Base-by-base conservation (phyloP, 495 filamentous ascomycete genomes). In the Penicillium arizonense region DNA sequence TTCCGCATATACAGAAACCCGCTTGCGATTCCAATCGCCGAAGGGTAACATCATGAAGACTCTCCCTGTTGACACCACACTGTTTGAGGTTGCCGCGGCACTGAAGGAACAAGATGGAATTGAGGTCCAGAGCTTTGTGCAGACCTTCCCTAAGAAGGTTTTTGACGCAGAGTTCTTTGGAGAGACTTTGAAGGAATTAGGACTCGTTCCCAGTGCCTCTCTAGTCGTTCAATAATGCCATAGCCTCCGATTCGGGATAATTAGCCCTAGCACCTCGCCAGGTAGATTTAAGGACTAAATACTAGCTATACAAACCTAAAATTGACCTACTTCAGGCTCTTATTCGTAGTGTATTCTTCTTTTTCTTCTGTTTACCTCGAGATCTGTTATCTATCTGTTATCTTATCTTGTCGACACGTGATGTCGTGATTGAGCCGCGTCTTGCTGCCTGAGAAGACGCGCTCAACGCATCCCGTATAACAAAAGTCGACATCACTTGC, bases 171-270 rank as follows among this genome's bases (percentile, higher is more conserved):
- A 89, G 5, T 96, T 94, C 67, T 96, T 96, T 64, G 88, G 89
- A 8, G 85, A 90, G 77, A 91, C 91, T 13, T 68, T 99, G 53
- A 94, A 94, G 72, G 95, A 99, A 67, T 87, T 95, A 21, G 91
- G 90, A 11, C 72, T 97, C 53, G 85, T 90, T 11, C 94, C 94
- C 9, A 96, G 89, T 57, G 92, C 91, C 47, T 91, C 86, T 49
- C 75, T 99, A 50, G 82, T 96, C 55, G 82, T 94, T 35, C 81
- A 86, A 60, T 78, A 48, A 24, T 26, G 6, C 12, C 37, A 41
- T 35, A 24, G 30, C 9, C 32, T 30, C 16, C 21, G 1, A 6
- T 39, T 16, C 24, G 40, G 40, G 32, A 43, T 28, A 36, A 18
- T 43, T 59, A 43, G 47, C 51, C 55, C 54, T 18, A 21, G 11